Base-by-base conservation (phyloP, 306 rosid genomes). In the Ochetophila trinervis region DNA sequence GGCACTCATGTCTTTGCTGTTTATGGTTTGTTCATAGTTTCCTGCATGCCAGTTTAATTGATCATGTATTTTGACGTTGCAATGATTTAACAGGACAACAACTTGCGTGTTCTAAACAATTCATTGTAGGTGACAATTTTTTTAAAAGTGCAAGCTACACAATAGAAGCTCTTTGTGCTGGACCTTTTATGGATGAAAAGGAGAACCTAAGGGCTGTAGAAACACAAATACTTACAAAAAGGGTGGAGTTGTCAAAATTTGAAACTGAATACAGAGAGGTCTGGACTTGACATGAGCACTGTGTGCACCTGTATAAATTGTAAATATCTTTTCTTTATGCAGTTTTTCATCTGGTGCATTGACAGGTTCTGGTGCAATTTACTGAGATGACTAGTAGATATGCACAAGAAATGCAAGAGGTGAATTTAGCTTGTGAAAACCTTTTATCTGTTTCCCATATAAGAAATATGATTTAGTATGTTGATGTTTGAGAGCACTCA, bases 181-280 rank as follows among this genome's bases (percentile, higher is more conserved):
- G 85, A 30, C 81, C 87, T 27, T 90, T 88, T 71, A 20, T 47
- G 17, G 85, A 85, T 85, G 92, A 94, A 76, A 94, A 90, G 81
- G 92, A 85, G 45, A 83, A 72, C 57, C 82, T 94, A 62, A 79
- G 95, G 73, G 74, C 68, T 4, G 78, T 94, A 48, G 99, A 94
- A 83, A 78, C 89, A 78, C 82, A 85, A 78, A 85, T 94, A 69
- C 86, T 94, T 53, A 63, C 97, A 19, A 94, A 94, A 75, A 85
- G 96, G 76, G 96, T 81, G 53, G 99, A 94, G 77, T 74, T 90
- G 76, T 90, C 95, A 11, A 94, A 90, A 77, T 94, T 94, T 83
- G 99, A 94, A 77, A 68, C 95, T 14, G 99, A 94, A 79, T 94
- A 94, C 75, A 89, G 87, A 61, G 99, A 94, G 96, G 99, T 94